Evolutionary conservation across 2,329 filamentous ascomycete species (phyloP), one percentile per base, ranked within the genome.

Genomic region (Bipolaris sorokiniana): DNA sequence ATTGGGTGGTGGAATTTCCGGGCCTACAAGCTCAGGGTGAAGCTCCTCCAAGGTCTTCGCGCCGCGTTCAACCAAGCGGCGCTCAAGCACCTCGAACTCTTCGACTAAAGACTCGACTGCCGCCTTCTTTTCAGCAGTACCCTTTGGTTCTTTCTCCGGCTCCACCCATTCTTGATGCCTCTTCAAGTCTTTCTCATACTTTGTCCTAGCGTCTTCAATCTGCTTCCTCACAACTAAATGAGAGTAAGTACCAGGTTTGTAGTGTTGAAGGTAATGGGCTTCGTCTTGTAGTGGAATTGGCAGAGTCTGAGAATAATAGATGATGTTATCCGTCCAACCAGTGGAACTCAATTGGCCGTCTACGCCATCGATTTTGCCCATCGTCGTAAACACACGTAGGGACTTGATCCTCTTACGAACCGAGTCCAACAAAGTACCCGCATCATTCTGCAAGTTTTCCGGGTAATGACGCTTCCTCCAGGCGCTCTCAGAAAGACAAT

Each of bases 11-110:
- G 42, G 23, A 47, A 9, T 16, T 28, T 6, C 9, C 2, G 15
- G 20, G 9, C 13, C 22, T 7, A 38, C 5, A 28, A 28, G 26
- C 6, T 37, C 22, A 26, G 46, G 34, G 16, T 23, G 20, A 13
- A 91, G 76, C 45, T 92, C 84, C 11, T 75, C 68, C 69, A 90
- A 92, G 0, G 83, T 83, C 74, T 91, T 92, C 2, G 84, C 90
- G 0, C 84, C 86, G 55, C 81, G 85, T 3, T 76, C 73, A 1
- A 88, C 40, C 18, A 94, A 76, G 1, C 73, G 65, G 2, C 77
- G 67, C 65, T 90, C 84, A 1, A 91, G 74, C 18, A 77, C 68
- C 62, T 87, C 78, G 36, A 88, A 83, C 1, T 84, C 80, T 0
- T 69, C 61, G 13, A 88, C 76, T 13, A 84, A 69, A 7, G 80